Base-by-base conservation (phyloP, 2,329 filamentous ascomycete genomes). In the Geoglossum cookeanum region DNA sequence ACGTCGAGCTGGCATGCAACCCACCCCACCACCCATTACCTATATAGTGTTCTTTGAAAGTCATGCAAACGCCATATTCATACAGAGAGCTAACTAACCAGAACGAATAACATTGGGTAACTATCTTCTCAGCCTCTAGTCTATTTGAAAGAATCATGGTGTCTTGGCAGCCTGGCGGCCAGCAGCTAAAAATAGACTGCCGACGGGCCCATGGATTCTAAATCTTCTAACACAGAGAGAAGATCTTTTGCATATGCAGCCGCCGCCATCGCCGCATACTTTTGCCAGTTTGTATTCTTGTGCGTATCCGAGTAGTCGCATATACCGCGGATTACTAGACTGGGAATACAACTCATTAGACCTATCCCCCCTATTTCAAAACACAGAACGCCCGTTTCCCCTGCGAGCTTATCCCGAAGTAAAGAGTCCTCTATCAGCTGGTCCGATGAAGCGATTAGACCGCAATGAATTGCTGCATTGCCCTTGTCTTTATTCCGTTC, bases 241-340 rank as follows among this genome's bases (percentile, higher is more conserved):
- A 51, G 48, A 30, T 51, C 48, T 51, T 51, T 51, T 11, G 48
- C 48, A 15, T 51, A 51, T 35, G 48, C 48, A 30, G 48, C 48
- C 15, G 65, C 64, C 0, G 59, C 59, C 27, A 58, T 55, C 11
- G 37, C 37, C 11, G 37, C 5, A 42, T 42, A 42, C 13, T 15
- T 15, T 42, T 42, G 37, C 37, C 4, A 60, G 61, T 33, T 22
- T 30, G 65, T 61, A 30, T 61, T 62, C 44, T 66, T 65, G 55
- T 66, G 63, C 2, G 61, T 60, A 45, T 66, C 65, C 7, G 59
- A 59, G 33, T 65, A 66, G 42, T 66, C 61, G 52, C 61, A 64
- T 9, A 66, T 64, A 3, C 64, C 64, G 42, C 61, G 58, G 27
- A 66, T 61, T 2, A 62, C 59, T 1, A 65, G 60, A 30, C 59